Base-by-base conservation (phyloP, 805 yeast genomes). In the Ogataea nakhonphanomensis region DNA sequence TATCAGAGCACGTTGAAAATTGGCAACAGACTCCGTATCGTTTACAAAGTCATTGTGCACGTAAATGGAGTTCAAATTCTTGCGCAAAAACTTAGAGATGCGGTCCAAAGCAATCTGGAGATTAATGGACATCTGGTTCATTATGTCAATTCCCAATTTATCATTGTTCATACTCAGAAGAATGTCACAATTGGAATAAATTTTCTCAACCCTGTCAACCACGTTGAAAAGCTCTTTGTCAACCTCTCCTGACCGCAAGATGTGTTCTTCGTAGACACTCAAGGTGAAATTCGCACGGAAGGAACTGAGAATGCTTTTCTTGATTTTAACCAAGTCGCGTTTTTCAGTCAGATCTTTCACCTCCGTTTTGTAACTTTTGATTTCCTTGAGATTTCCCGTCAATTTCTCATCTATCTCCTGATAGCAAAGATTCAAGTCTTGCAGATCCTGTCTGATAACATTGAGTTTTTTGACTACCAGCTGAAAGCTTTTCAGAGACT, bases 111-210 rank as follows among this genome's bases (percentile, higher is more conserved):
- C 79, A 12, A 64, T 45, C 29, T 74, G 74, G 22, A 84, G 66
- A 24, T 78, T 59, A 8, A 61, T 64, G 17, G 74, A 71, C 63
- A 78, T 73, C 50, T 78, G 73, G 8, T 69, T 64, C 75, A 87
- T 76, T 29, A 89, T 76, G 25, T 77, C 74, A 20, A 73, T 56
- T 1, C 95, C 95, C 11, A 84, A 64, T 33, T 69, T 68, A 12
- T 81, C 81, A 51, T 83, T 80, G 25, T 83, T 81, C 53, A 81
- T 71, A 5, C 88, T 77, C 17, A 93, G 69, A 23, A 93, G 65
- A 13, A 81, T 73, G 33, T 84, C 79, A 36, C 95, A 81, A 43
- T 81, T 77, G 25, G 74, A 70, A 55, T 81, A 79, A 22, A 90
- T 82, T 26, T 57, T 53, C 49, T 83, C 79, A 7, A 86, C 82